Base-by-base conservation (phyloP, 306 rosid species). In the Prunus mira region DNA sequence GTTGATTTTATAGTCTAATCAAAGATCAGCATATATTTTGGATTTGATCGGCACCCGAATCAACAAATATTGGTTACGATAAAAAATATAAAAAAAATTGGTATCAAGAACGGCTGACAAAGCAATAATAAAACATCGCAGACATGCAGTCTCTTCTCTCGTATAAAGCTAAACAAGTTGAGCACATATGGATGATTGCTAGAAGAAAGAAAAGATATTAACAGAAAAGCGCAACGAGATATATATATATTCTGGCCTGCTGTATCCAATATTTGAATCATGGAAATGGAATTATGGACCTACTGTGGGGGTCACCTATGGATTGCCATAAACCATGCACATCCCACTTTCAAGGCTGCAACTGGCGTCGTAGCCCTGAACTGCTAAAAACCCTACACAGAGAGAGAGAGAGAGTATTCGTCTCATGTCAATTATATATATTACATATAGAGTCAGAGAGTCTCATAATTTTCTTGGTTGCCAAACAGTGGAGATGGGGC, bases 321-420 rank as follows among this genome's bases (percentile, higher is more conserved):
- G 67, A 24, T 45, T 17, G 14, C 67, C 67, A 62, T 32, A 15
- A 6, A 17, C 45, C 45, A 63, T 63, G 22, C 56, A 43, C 6
- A 73, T 73, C 76, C 77, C 65, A 72, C 66, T 72, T 56, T 41
- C 52, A 38, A 72, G 3, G 49, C 63, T 71, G 7, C 27, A 71
- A n/a, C 75, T 54, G 51, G 50, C 32, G 9, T 32, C 28, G 55
- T 25, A 41, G 24, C 54, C 46, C 45, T 15, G 15, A 11, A 45
- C 20, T 60, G n/a, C 67, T 27, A 56, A 70, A 32, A 49, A 63
- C 22, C 67, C 13, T 62, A 62, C 43, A 38, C 43, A 24, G 1
- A 24, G 1, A 34, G 1, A 32, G 38, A 32, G 38, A 50, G 54
- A 7, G 66, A 43, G 11, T 58, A 73, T 58, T 73, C 68, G 18